These are phyloP conservation scores for Blakeslea trispora DNA, from an alignment of 371 early-diverging fungal genomes.

Conservation along the genomic window DNA sequence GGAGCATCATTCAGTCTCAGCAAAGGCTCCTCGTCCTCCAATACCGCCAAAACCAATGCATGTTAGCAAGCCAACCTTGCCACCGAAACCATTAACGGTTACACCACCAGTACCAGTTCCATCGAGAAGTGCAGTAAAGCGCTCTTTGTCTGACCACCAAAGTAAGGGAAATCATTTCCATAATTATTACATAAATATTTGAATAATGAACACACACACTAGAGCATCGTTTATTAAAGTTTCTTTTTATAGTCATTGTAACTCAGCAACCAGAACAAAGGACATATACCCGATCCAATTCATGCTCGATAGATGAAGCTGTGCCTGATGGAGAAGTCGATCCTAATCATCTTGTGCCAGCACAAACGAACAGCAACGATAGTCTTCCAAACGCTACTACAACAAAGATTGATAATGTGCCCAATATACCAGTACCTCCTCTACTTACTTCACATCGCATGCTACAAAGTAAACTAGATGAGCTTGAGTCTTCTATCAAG, in stretches of 20 bases:
- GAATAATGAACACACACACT: conserved; percentile 1
- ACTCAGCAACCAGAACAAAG: conserved; percentile 2
- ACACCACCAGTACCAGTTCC: conserved; percentile 11
- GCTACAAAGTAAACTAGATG: conserved; percentile 41
- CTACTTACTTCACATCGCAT: conserved; percentile 56
- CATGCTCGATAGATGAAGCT: conserved; percentile 3
- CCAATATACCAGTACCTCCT: conserved; percentile 59
- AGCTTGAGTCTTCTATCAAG: conserved; percentile 28
- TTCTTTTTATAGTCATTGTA: neutral
- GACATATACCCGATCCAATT: conserved; percentile 16
- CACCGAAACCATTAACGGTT: conserved; percentile 19
- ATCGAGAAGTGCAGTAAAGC: conserved; percentile 9
- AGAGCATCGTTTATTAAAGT: neutral
- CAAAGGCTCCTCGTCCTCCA: conserved; percentile 19
- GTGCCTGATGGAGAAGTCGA: conserved; percentile 47
- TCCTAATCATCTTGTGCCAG: conserved; percentile 44
- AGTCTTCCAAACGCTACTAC: conserved; percentile 34
- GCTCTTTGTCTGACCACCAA: conserved; percentile 4
- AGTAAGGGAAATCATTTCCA: neutral
- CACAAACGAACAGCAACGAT: conserved; percentile 52
- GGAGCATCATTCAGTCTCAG: conserved; percentile 20
- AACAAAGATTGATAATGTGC: conserved; percentile 42
- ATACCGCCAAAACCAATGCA: conserved; percentile 28
- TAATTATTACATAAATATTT: neutral
- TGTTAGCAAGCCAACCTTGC: conserved; percentile 32